Base-by-base conservation (phyloP, 108 stramenopile species). In the Seminavis robusta region DNA sequence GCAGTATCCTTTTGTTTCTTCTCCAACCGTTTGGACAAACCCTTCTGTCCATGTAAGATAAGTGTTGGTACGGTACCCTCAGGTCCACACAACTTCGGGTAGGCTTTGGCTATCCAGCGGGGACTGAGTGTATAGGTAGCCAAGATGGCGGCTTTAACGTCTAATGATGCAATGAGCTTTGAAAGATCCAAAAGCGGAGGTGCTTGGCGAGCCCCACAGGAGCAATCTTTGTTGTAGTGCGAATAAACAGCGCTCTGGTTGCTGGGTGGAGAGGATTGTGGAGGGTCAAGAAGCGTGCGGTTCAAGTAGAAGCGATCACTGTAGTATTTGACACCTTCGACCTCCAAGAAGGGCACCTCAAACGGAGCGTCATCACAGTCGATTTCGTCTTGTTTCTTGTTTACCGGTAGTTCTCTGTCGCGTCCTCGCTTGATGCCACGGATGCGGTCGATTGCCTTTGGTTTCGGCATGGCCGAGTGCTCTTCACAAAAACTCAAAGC, bases 41-140 rank as follows among this genome's bases (percentile, higher is more conserved):
- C 81, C 51, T 69, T 65, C 10, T 80, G 67, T 8, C 86, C 90
- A 69, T 91, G 90, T 6, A 91, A 51, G 10, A 91, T 65, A 46
- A 91, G 32, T 0, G 86, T 88, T 8, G 90, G 90, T 19, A 91
- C 51, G 1, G 33, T 73, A 5, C 61, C 40, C 10, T 61, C 41
- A 15, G 23, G 39, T 4, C 47, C 52, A 58, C 41, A 49, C 19
- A 49, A 16, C 25, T 6, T 54, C 33, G 46, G 45, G 43, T 73
- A 69, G 17, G 63, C 62, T 7, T 45, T 5, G 1, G 49, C 40
- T 47, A 80, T 46, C 46, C 53, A 75, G 0, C 54, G 47, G 3
- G 63, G 55, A 31, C 80, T 67, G 21, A 83, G 10, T 0, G 63
- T 60, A 56, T 79, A 91, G 21, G 90, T 87, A 10, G 55, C 83